Evolutionary conservation across 805 yeast genomes (phyloP).

Genomic region (Yarrowia deformans): DNA sequence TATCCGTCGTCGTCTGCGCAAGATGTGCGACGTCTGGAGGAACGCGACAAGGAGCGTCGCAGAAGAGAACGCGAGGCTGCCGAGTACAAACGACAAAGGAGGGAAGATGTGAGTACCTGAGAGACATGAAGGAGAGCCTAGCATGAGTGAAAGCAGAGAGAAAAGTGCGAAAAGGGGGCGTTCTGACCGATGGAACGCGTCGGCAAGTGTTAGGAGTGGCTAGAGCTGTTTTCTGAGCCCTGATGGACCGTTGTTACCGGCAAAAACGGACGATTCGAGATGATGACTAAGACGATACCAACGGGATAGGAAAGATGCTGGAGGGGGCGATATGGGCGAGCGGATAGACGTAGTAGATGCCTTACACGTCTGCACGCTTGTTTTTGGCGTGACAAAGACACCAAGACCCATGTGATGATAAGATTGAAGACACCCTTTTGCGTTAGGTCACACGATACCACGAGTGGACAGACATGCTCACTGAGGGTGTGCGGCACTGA

Average conservation of each 20-base stretch:
- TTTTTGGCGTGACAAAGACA: background rate
- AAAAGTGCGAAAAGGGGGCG: background rate
- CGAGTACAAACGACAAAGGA: slow-evolving; percentile 44
- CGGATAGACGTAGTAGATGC: fast-evolving
- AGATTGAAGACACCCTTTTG: background rate
- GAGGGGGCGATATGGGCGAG: background rate
- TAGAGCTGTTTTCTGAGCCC: background rate
- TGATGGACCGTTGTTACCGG: background rate
- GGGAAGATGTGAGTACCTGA: slow-evolving; percentile 40
- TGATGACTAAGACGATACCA: slow-evolving; percentile 16
- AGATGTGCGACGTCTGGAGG: slow-evolving; percentile 43
- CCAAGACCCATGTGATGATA: background rate
- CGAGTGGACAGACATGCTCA: no score
- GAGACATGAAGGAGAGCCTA: background rate
- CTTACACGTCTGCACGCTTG: background rate
- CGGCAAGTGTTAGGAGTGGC: no score
- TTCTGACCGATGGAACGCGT: background rate
- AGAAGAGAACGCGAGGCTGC: slow-evolving; percentile 46
- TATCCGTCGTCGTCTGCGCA: slow-evolving; percentile 39
- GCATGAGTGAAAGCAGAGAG: background rate
- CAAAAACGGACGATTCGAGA: background rate
- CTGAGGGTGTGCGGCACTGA: no score
- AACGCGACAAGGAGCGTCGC: slow-evolving; percentile 45
- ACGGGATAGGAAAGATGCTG: background rate
- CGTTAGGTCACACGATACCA: background rate